phyloP scores from a whole-genome alignment of 352 stramenopile species.

The Bremia lactucae region DNA sequence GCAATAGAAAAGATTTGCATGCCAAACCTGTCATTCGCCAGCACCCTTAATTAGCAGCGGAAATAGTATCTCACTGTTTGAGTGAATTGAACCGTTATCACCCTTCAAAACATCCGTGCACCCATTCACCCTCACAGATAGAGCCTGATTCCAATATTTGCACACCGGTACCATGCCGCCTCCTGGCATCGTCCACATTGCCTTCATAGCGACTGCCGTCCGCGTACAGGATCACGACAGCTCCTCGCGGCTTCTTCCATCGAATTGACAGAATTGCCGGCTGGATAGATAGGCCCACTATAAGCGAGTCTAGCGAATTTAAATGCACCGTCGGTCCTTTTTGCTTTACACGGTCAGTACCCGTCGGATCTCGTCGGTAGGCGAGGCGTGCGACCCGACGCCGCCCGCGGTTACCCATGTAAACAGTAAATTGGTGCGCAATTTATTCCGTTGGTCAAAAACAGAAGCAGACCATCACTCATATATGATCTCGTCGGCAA shows the following conservation, averaged over 20 bases:
- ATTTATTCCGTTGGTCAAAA: not conserved
- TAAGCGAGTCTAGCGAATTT: constrained; percentile 6
- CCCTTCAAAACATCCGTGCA: constrained; percentile 75
- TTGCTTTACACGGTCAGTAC: constrained; percentile 10
- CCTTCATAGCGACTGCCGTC: constrained; percentile 65
- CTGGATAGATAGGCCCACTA: no score
- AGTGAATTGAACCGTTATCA: constrained; percentile 20
- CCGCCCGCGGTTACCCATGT: constrained; percentile 60
- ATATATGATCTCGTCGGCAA: no score
- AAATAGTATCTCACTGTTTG: constrained; percentile 1
- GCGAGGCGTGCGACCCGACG: constrained; percentile 23
- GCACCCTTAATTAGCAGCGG: not conserved
- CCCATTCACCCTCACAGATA: constrained; percentile 73
- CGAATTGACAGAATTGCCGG: constrained; percentile 42
- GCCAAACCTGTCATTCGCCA: constrained; percentile 46
- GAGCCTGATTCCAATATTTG: constrained; percentile 46
- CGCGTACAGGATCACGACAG: constrained; percentile 38
- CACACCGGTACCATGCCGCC: constrained; percentile 51
- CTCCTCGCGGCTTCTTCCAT: constrained; percentile 32
- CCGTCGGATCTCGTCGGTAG: constrained; percentile 16
- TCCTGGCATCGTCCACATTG: constrained; percentile 29
- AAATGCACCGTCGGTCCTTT: constrained; percentile 8
- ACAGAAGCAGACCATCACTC: not conserved
- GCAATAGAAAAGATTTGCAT: constrained; percentile 74
- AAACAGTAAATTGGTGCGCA: constrained; percentile 4